Percentiles rank a stretch among this genome's conserved stretches.
These are phyloP conservation scores for Phylloporus rhodoxanthus DNA, from an alignment of 768 basidiomycete species.

Conservation along the genomic window DNA sequence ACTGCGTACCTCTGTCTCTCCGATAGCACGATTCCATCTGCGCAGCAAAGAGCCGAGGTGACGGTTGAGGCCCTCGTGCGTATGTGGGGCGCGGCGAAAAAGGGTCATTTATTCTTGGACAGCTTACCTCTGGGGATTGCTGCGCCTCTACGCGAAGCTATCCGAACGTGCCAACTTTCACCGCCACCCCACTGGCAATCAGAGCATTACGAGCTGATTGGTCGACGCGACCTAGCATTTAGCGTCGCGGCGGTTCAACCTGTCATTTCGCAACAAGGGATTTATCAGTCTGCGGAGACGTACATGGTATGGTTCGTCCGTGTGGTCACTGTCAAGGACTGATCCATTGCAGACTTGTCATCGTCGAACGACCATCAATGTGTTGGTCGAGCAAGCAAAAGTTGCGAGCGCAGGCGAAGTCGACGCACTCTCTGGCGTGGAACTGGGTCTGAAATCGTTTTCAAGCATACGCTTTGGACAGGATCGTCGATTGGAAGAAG, in stretches of 20 bases:
- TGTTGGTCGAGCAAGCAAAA: constrained; percentile 47
- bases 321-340: constrained; percentile 1
- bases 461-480: constrained; percentile 83
- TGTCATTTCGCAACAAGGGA: constrained; percentile 23
- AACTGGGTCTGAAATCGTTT: constrained; percentile 66
- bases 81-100: constrained; percentile 31
- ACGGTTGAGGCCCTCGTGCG: constrained; percentile 54
- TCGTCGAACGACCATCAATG: constrained; percentile 46
- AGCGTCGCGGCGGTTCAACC: constrained; percentile 30
- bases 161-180: constrained; percentile 75
- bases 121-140: constrained; percentile 64
- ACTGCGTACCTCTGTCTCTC: constrained; percentile 54
- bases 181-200: constrained; percentile 70
- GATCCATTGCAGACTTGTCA: constrained; percentile 40
- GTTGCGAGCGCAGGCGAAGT: constrained; percentile 49
- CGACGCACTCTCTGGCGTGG: constrained; percentile 61
- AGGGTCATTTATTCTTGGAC: constrained; percentile 46
- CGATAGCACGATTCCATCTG: constrained; percentile 44
- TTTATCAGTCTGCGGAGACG: constrained; percentile 29
- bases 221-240: constrained; percentile 29
- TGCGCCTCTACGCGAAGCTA: constrained; percentile 76
- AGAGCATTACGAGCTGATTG: constrained; percentile 31
- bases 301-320: constrained; percentile 22
- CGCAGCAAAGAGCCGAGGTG: constrained; percentile 61
- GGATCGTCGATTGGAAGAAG: constrained; percentile 87